Conservation (phyloP, 352 stramenopile species). For the Globisporangium radiosum region DNA sequence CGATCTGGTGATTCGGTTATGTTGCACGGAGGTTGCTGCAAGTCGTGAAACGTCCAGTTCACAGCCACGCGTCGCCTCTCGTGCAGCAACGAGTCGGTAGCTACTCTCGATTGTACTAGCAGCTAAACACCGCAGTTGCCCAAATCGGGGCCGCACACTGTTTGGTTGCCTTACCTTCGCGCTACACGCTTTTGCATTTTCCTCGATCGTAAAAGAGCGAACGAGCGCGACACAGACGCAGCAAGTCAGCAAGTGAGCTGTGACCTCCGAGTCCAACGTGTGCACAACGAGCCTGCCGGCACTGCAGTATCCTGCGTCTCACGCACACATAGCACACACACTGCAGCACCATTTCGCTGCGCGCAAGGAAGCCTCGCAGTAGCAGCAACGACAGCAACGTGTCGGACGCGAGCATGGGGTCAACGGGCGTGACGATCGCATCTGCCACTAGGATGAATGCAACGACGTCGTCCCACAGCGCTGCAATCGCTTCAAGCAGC, state of each 20-base stretch:
- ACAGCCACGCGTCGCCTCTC: background rate
- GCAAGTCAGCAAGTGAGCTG: too few relatives aligned
- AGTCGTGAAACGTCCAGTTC: background rate
- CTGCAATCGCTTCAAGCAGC: background rate
- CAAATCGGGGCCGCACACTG: too few relatives aligned
- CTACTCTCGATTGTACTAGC: too few relatives aligned
- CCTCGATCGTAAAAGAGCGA: too few relatives aligned
- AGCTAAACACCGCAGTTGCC: too few relatives aligned
- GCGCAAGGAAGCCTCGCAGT: constrained; percentile 3
- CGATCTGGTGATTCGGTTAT: background rate
- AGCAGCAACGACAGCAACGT: constrained; percentile 1
- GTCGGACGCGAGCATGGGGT: constrained; percentile 3
- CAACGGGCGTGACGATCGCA: constrained; percentile 9
- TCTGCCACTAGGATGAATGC: background rate
- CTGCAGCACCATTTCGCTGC: constrained; percentile 13
- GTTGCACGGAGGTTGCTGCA: constrained; percentile 7
- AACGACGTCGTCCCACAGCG: background rate
- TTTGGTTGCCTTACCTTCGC: too few relatives aligned
- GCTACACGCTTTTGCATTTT: too few relatives aligned
- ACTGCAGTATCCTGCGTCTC: background rate
- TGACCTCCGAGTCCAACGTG: too few relatives aligned
- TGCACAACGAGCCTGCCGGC: background rate
- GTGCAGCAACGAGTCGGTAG: too few relatives aligned
- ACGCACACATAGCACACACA: background rate
- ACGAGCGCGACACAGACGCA: too few relatives aligned